These are phyloP conservation scores for Saturnispora mendoncae DNA, from an alignment of 805 yeast genomes.

Conservation along the genomic window DNA sequence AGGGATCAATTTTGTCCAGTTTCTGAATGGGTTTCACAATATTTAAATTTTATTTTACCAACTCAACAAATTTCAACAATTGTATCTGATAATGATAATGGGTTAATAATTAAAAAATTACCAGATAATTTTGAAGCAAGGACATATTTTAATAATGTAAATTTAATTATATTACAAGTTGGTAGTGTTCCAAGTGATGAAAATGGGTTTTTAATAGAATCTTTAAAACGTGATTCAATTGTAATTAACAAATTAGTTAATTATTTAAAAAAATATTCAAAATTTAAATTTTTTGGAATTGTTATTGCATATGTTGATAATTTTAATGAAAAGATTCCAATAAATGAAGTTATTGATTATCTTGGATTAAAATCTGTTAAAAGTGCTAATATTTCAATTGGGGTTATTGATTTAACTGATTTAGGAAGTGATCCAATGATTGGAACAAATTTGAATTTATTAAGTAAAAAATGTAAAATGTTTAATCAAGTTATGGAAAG, in stretches of 20 bases:
- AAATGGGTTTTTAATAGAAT: neutral
- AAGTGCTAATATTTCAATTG: constrained; percentile 2
- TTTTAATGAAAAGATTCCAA: constrained; percentile 1
- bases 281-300: constrained; percentile 7
- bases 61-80: neutral
- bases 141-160: constrained; percentile 32
- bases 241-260: constrained; percentile 9
- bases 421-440: neutral
- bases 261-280: constrained; percentile 8
- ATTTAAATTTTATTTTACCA: constrained; percentile 10
- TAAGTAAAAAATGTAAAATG: neutral
- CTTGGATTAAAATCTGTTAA: constrained; percentile 3
- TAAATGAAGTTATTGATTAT: constrained; percentile 5
- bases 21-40: constrained; percentile 19
- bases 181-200: constrained; percentile 29
- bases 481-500: constrained; percentile 4
- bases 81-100: constrained; percentile 2
- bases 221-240: constrained; percentile 9
- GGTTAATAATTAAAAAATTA: constrained; percentile 32
- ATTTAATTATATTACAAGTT: constrained; percentile 43
- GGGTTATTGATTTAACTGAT: constrained; percentile 9
- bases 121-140: constrained; percentile 33
- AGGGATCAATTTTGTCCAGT: constrained; percentile 27
- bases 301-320: constrained; percentile 12
- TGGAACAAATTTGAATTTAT: neutral